A percentile compares a stretch with the other conserved stretches of the same genome.
Conservation (phyloP, 2,329 filamentous ascomycete species). For the Colletotrichum tamarilloi region DNA sequence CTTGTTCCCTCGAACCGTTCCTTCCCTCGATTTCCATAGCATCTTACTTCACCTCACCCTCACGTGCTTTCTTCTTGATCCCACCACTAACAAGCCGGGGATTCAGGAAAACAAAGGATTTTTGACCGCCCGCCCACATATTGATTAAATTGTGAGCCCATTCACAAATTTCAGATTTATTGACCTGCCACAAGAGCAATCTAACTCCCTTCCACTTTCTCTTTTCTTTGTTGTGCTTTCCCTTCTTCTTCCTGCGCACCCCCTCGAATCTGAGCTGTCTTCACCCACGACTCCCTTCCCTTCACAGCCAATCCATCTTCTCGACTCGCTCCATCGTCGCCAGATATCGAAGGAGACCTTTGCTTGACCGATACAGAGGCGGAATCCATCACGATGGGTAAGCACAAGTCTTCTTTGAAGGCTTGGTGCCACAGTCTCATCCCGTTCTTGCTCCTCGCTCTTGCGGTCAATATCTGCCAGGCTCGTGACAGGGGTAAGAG, state of each 20-base stretch:
- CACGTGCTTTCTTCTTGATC: neutral
- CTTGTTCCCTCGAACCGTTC: neutral
- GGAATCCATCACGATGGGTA: neutral
- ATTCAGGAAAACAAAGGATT: neutral
- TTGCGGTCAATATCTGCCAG: neutral
- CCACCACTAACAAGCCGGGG: neutral
- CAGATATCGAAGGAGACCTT: rapidly evolving
- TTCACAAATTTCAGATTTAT: neutral
- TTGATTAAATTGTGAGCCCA: neutral
- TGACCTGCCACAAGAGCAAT: neutral
- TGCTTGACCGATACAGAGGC: neutral
- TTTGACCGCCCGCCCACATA: neutral
- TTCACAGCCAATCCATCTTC: neutral
- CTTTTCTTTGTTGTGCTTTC: neutral
- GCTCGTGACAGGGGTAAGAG: conserved; percentile 6
- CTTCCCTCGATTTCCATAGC: neutral
- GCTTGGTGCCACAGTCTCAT: neutral
- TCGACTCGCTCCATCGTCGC: neutral
- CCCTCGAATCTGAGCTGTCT: neutral
- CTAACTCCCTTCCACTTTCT: neutral
- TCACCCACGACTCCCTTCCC: neutral
- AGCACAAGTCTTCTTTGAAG: neutral
- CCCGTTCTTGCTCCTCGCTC: neutral
- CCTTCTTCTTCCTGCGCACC: neutral
- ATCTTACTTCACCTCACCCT: neutral